Evolutionary conservation across 441 rosid genomes (phyloP), one percentile per base, ranked within the genome.

Genomic region (Rhodomyrtus psidioides): DNA sequence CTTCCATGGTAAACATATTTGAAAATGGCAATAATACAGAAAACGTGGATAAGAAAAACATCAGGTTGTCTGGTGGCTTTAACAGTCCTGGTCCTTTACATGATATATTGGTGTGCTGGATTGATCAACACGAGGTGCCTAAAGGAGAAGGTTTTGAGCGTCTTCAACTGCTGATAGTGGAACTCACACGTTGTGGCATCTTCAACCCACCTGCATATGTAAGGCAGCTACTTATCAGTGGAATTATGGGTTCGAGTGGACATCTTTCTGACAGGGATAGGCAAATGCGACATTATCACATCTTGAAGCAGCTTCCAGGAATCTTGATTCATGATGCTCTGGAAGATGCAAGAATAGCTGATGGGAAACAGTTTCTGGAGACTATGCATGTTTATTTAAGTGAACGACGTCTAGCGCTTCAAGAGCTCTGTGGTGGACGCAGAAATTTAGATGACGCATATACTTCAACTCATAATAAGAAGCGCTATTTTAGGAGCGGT

Each of bases 71-170:
- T 46, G 95, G 94, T 90, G 86, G 94, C 82, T 97, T 96, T 89
- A 95, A 96, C 89, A 97, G 99, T 86, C 99, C 99, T 16, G 95
- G 99, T 76, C 96, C 98, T 55, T 89, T 98, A 83, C 99, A 98
- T 89, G 99, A 98, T 91, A 92, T 95, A 90, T 89, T 95, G 74
- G 99, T 97, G 53, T 98, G 99, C 88, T 98, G 99, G 99, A 96
- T 98, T 57, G 99, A 98, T 92, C 99, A 97, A 89, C 99, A 98
- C 86, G 99, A 96, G 89, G 93, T 92, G 82, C 94, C 91, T 83
- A 94, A 88, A 87, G 94, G 96, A 85, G 95, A 93, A 88, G 98
- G 98, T 86, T 87, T 91, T 87, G 95, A 95, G 90, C 93, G 94
- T 82, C 89, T 97, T 91, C 99, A 94, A 90, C 93, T 95, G 79